Evolutionary conservation across 352 stramenopile genomes (phyloP), one percentile per base, ranked within the genome.

Genomic region (Phytophthora agathidicida): DNA sequence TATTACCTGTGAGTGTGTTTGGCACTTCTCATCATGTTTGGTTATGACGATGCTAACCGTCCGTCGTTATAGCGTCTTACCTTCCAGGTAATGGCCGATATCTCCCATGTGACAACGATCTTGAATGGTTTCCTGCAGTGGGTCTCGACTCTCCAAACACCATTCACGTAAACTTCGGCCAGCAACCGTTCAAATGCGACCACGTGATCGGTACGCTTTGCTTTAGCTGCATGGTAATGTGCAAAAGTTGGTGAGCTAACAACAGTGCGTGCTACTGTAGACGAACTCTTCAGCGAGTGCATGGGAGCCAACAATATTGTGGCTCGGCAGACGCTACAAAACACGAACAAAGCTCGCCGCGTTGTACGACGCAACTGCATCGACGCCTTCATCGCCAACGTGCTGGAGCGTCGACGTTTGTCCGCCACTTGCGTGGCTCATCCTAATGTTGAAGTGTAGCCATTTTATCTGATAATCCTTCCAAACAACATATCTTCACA

Each of bases 81-180:
- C 42, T 71, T 7, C 55, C 55, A 38, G 61, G 47, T 17, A 19
- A 17, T 31, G 55, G 47, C 43, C 35, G 47, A 10, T 66, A 50
- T 56, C 56, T 71, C n/a, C 61, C 55, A 3, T 66, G 61, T 43
- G 55, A 62, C 14, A 53, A 48, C 23, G 47, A 54, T n/a, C 41
- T 56, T 9, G 65, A 70, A 4, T 86, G 86, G 73, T 96, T 85
- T 39, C 87, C 87, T 10, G 81, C 87, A 0, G 82, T 96, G 4
- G 87, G 87, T 5, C 31, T 96, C 10, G 87, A 95, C 43, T 89
- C 80, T 0, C 52, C 76, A 2, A 77, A 90, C 26, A 72, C 68
- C 0, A 69, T 96, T 10, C 77, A 86, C 31, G 75, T 95, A 20
- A 96, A 96, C 61, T 92, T 89, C 49, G 85, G 86, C 1, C 78